Evolutionary conservation across 805 yeast species (phyloP).

Genomic region (Pichia heedii): DNA sequence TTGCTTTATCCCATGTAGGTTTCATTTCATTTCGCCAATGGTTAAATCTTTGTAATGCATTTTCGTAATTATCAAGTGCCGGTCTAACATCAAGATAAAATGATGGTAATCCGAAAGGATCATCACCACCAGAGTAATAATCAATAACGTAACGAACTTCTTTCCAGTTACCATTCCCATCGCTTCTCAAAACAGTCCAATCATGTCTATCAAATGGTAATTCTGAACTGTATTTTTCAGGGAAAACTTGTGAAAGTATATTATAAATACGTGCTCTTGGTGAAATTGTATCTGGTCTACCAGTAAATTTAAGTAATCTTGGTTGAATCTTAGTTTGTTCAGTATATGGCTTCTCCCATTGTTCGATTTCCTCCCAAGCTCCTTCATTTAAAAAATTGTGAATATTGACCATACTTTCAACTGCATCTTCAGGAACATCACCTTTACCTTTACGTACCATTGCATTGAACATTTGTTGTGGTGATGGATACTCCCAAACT

Average conservation of each 20-base stretch:
- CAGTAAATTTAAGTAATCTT: conserved; percentile 76
- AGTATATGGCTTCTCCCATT: conserved; percentile 81
- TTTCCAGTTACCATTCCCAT: conserved; percentile 45
- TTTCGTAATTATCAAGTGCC: conserved; percentile 64
- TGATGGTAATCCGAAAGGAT: conserved; percentile 79
- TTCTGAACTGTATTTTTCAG: conserved; percentile 58
- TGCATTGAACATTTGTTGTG: conserved; percentile 98
- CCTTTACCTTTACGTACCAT: conserved; percentile 93
- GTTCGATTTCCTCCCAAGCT: conserved; percentile 89
- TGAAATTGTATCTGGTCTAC: conserved; percentile 78
- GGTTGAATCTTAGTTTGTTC: conserved; percentile 50
- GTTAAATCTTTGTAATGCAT: conserved; percentile 57
- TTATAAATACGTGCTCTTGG: conserved; percentile 77
- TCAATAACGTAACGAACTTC: conserved; percentile 89
- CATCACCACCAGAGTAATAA: conserved; percentile 88
- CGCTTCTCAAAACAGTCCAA: conserved; percentile 84
- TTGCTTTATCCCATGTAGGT: conserved; percentile 61
- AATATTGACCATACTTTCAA: conserved; percentile 92
- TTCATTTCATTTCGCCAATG: conserved; percentile 45
- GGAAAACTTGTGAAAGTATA: conserved; percentile 58
- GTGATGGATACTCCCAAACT: conserved; percentile 97
- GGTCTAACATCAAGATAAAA: conserved; percentile 94
- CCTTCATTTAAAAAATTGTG: conserved; percentile 96
- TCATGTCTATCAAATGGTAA: conserved; percentile 98
- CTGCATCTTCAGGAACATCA: conserved; percentile 90